Conservation (phyloP, 2,329 filamentous ascomycete genomes). For the Myriosclerotinia scirpicola region DNA sequence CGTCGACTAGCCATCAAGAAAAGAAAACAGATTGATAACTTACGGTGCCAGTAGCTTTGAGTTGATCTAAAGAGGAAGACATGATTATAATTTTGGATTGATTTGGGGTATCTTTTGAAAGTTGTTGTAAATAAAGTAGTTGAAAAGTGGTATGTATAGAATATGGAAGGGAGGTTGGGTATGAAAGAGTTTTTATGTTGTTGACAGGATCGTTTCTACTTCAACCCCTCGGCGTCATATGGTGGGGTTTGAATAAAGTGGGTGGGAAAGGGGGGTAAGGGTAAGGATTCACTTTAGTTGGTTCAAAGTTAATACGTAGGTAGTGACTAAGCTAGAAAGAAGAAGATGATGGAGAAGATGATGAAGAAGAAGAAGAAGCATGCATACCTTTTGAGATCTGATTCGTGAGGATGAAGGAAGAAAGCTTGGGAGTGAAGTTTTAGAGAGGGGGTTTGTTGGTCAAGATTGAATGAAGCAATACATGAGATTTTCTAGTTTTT, state of each 20-base stretch:
- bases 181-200: conserved; percentile 22
- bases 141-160: conserved; percentile 9
- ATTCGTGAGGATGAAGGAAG: not conserved
- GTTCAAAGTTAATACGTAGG: not conserved
- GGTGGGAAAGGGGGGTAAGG: not conserved
- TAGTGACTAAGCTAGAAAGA: not conserved
- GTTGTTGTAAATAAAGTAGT: conserved; percentile 13
- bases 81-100: conserved; percentile 50
- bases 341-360: no score
- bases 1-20: conserved; percentile 7
- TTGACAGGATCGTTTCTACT: conserved; percentile 11
- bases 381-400: conserved; percentile 5
- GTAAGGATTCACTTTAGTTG: no score
- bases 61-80: conserved; percentile 89
- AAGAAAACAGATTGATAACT: conserved; percentile 47
- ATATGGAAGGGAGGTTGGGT: not conserved
- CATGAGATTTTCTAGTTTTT: not conserved
- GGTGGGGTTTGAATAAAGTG: conserved; percentile 11
- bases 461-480: conserved; percentile 1
- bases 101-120: conserved; percentile 27
- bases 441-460: not conserved
- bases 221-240: conserved; percentile 20
- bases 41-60: conserved; percentile 96
- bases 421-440: not conserved
- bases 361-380: not conserved